Evolutionary conservation across 1,284 basidiomycete genomes (phyloP).

Genomic region (Ceratobasidium sp.): DNA sequence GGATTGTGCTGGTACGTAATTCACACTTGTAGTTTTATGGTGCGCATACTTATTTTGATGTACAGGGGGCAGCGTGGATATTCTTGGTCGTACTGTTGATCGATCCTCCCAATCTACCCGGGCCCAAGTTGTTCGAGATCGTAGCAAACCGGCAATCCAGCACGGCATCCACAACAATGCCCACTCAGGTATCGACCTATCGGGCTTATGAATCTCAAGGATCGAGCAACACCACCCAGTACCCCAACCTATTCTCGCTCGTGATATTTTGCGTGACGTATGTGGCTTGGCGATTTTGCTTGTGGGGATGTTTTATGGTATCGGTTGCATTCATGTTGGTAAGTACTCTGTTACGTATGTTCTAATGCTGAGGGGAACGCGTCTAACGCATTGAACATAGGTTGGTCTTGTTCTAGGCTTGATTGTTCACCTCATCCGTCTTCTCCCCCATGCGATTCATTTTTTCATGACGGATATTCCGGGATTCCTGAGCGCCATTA

Average conservation of each 20-base stretch:
- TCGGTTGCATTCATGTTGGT: not conserved
- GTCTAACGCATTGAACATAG: not conserved
- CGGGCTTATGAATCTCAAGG: too few relatives aligned
- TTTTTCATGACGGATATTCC: not conserved
- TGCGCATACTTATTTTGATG: not conserved
- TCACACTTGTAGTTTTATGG: not conserved
- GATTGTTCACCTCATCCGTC: not conserved
- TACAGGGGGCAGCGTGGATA: not conserved
- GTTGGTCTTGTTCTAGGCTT: not conserved
- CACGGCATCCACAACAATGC: too few relatives aligned
- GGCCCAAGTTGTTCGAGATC: not conserved
- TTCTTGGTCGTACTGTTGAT: not conserved
- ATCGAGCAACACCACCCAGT: not conserved
- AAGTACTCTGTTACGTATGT: not conserved
- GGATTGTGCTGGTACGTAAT: not conserved
- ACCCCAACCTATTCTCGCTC: not conserved
- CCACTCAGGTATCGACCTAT: too few relatives aligned
- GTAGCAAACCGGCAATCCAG: not conserved
- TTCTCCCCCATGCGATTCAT: not conserved
- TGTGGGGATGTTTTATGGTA: slow-evolving; percentile 4
- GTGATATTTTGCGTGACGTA: slow-evolving; percentile 1
- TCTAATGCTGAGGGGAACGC: not conserved
- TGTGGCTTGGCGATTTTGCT: not conserved
- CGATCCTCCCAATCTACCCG: slow-evolving; percentile 4
- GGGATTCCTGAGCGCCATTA: not conserved